These are phyloP conservation scores for Wickerhamiella domercqiae DNA, from an alignment of 805 yeast genomes.

Conservation along the genomic window DNA sequence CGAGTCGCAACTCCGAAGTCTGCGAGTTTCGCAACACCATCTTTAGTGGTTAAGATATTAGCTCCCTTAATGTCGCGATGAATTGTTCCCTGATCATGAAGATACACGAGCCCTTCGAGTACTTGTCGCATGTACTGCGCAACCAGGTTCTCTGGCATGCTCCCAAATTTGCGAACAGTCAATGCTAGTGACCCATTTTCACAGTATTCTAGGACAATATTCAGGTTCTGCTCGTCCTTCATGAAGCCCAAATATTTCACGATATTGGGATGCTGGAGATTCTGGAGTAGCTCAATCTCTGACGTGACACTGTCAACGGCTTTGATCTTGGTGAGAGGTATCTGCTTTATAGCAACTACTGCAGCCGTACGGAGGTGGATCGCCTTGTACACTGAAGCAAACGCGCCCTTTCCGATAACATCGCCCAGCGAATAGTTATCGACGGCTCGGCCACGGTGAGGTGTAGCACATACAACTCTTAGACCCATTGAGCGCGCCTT, in stretches of 20 bases:
- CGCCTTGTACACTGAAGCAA: conserved; percentile 73
- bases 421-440: conserved; percentile 29
- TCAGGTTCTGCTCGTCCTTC: conserved; percentile 35
- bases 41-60: conserved; percentile 45
- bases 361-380: conserved; percentile 48
- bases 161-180: conserved; percentile 35
- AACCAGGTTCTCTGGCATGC: conserved; percentile 41
- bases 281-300: conserved; percentile 52
- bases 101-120: conserved; percentile 42
- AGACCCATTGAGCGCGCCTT: conserved; percentile 15
- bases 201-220: conserved; percentile 46
- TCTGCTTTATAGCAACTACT: conserved; percentile 67
- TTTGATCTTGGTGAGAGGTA: conserved; percentile 33
- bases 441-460: conserved; percentile 14
- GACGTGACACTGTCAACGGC: conserved; percentile 35
- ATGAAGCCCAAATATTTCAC: conserved; percentile 57
- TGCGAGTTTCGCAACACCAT: conserved; percentile 53
- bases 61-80: conserved; percentile 72
- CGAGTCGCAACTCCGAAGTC: conserved; percentile 66
- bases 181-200: conserved; percentile 52
- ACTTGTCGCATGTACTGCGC: conserved; percentile 38
- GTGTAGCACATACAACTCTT: conserved; percentile 18
- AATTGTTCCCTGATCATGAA: conserved; percentile 59
- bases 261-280: conserved; percentile 49
- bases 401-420: conserved; percentile 80